These are phyloP conservation scores for Pneumocystis carinii DNA, from an alignment of 1,139 yeast genomes.

Conservation along the genomic window DNA sequence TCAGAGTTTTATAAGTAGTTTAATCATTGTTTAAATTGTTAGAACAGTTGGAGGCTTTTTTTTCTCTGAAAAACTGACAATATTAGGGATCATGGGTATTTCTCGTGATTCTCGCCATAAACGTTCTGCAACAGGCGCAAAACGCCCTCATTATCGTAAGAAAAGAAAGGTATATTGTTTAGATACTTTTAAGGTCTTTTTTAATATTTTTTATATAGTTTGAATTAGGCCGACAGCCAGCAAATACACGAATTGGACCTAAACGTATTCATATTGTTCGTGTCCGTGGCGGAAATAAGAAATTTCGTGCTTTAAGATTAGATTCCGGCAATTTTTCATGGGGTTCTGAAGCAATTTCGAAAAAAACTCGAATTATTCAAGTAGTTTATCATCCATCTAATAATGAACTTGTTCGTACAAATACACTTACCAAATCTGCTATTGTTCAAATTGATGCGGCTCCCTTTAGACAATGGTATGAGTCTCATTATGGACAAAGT, in stretches of 20 bases:
- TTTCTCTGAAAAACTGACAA: background rate
- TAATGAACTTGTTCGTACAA: conserved; percentile 98
- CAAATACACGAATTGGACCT: conserved; percentile 94
- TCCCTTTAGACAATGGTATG: conserved; percentile 99
- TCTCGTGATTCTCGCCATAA: conserved; percentile 99
- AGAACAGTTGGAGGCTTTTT: background rate
- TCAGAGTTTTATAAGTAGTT: too few species aligned
- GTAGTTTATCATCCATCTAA: conserved; percentile 99
- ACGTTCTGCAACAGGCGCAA: conserved; percentile 99
- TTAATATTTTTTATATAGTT: conserved; percentile 39
- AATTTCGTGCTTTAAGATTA: conserved; percentile 98
- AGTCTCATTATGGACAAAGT: conserved; percentile 89
- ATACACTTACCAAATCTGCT: conserved; percentile 98
- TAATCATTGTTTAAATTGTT: too few species aligned
- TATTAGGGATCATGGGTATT: conserved; percentile 64
- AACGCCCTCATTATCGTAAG: conserved; percentile 99
- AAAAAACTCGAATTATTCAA: conserved; percentile 97
- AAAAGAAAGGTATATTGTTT: conserved; percentile 48
- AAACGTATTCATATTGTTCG: conserved; percentile 98
- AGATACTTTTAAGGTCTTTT: background rate
- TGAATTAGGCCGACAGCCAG: conserved; percentile 99
- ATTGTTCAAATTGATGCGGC: conserved; percentile 99
- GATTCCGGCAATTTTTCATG: conserved; percentile 99
- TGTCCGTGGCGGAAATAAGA: conserved; percentile 99
- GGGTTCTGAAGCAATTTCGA: conserved; percentile 97